Percentiles rank a stretch among this genome's conserved stretches.
These are phyloP conservation scores for Russula vinacea DNA, from an alignment of 768 basidiomycete species.

Conservation along the genomic window DNA sequence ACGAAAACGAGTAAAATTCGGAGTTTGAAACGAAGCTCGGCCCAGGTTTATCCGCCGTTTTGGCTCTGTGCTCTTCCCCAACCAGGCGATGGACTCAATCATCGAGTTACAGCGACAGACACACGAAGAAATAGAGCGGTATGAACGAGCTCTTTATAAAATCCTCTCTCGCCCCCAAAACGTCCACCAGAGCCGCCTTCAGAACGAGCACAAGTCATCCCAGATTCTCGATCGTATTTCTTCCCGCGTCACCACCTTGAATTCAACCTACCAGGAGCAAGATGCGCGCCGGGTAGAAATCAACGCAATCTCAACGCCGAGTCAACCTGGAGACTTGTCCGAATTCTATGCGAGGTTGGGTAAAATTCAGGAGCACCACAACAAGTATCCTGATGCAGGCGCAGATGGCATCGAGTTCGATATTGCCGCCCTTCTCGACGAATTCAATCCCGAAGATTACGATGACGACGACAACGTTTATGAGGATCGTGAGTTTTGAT, in stretches of 20 bases:
- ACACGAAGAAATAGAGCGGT: conserved; percentile 93
- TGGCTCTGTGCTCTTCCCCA: not conserved
- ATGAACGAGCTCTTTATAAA: conserved; percentile 81
- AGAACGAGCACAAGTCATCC: conserved; percentile 84
- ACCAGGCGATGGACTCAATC: conserved; percentile 74
- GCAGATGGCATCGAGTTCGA: conserved; percentile 81
- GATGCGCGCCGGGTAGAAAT: conserved; percentile 68
- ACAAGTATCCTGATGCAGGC: conserved; percentile 88
- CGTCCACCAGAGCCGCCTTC: conserved; percentile 60
- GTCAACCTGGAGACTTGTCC: conserved; percentile 65
- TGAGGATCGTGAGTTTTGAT: conserved; percentile 79
- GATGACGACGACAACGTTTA: conserved; percentile 73
- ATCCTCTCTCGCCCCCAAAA: conserved; percentile 67
- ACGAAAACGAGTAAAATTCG: conserved; percentile 7
- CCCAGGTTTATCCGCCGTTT: not conserved
- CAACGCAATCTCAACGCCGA: conserved; percentile 55
- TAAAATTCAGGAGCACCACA: conserved; percentile 95
- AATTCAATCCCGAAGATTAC: conserved; percentile 61
- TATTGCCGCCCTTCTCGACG: conserved; percentile 76
- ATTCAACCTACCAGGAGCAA: conserved; percentile 74
- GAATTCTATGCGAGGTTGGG: conserved; percentile 96
- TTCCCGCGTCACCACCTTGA: conserved; percentile 60
- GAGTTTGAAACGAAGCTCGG: conserved; percentile 21
- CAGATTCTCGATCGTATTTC: conserved; percentile 85
- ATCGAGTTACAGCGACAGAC: conserved; percentile 93